Conservation (phyloP, 805 yeast genomes). For the Candida caryicola region DNA sequence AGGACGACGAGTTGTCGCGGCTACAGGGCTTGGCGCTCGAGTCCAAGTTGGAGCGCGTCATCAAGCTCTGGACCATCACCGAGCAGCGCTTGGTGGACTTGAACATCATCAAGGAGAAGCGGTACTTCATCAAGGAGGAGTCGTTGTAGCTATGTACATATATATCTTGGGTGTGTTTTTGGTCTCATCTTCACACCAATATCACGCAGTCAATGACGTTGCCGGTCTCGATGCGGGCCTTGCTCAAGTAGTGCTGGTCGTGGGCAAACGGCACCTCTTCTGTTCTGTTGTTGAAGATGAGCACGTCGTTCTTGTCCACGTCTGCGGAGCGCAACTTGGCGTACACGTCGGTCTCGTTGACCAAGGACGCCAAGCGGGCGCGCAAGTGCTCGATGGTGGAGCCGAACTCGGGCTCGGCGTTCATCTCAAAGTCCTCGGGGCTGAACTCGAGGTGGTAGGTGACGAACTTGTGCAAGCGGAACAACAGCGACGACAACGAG, state of each 20-base stretch:
- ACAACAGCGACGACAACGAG: constrained; percentile 15
- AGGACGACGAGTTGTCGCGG: constrained; percentile 22
- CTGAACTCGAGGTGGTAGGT: constrained; percentile 73
- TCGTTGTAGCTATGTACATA: constrained; percentile 5
- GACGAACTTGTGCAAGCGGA: constrained; percentile 27
- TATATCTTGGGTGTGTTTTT: not conserved
- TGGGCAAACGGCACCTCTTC: constrained; percentile 20
- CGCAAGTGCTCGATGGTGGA: constrained; percentile 65
- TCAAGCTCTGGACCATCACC: constrained; percentile 64
- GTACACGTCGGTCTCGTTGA: constrained; percentile 40
- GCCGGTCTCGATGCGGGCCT: constrained; percentile 42
- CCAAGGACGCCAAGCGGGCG: constrained; percentile 51
- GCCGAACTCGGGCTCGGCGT: constrained; percentile 63
- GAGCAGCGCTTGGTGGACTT: constrained; percentile 49
- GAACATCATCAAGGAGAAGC: constrained; percentile 24
- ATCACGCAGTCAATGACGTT: constrained; percentile 34
- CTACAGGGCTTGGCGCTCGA: constrained; percentile 25
- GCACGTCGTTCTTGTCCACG: constrained; percentile 15
- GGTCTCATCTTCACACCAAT: constrained; percentile 5
- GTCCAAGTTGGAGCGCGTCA: constrained; percentile 50
- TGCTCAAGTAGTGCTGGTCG: constrained; percentile 32
- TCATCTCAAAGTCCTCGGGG: constrained; percentile 70
- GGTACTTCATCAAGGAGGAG: constrained; percentile 19
- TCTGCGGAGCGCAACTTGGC: constrained; percentile 12
- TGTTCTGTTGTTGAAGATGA: constrained; percentile 28